phyloP scores from a whole-genome alignment of 1,139 yeast species.

The Geotrichum candidum region DNA sequence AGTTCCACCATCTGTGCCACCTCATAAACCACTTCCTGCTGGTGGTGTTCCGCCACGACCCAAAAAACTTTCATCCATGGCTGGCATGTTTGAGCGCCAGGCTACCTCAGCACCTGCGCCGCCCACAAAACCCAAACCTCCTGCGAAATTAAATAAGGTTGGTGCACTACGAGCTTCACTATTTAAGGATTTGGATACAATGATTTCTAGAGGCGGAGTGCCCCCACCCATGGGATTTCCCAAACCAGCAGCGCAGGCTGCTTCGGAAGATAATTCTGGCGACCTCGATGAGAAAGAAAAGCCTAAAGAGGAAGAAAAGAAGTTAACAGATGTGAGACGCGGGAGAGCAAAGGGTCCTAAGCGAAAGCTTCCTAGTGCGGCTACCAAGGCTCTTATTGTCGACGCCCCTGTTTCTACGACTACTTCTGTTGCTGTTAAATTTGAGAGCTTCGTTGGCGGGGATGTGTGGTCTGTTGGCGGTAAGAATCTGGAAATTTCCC shows the following conservation, averaged over 20 bases:
- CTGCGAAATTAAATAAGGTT: slow-evolving; percentile 21
- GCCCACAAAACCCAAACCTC: slow-evolving; percentile 16
- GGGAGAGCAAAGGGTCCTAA: slow-evolving; percentile 75
- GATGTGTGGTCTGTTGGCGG: slow-evolving; percentile 28
- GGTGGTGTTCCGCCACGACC: slow-evolving; percentile 16
- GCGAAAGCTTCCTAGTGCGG: slow-evolving; percentile 60
- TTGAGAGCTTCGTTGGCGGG: slow-evolving; percentile 22
- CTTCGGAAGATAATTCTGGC: slow-evolving; percentile 7
- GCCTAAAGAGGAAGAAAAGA: slow-evolving; percentile 8
- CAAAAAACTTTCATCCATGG: slow-evolving; percentile 4
- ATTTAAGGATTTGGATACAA: slow-evolving; percentile 32
- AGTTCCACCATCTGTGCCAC: slow-evolving; percentile 4
- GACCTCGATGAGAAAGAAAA: slow-evolving; percentile 14
- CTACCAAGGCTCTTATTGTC: slow-evolving; percentile 23
- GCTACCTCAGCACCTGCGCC: slow-evolving; percentile 4
- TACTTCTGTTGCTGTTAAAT: background rate
- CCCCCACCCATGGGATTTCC: slow-evolving; percentile 23
- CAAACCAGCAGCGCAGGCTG: slow-evolving; percentile 24
- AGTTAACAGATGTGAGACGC: slow-evolving; percentile 37
- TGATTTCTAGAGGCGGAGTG: slow-evolving; percentile 34
- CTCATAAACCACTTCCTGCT: slow-evolving; percentile 5
- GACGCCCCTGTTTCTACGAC: background rate
- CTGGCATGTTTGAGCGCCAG: slow-evolving; percentile 8
- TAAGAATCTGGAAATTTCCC: background rate
- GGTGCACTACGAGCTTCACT: slow-evolving; percentile 33